phyloP scores from a whole-genome alignment of 2,329 filamentous ascomycete genomes.

The Sclerotiophoma versabilis region DNA sequence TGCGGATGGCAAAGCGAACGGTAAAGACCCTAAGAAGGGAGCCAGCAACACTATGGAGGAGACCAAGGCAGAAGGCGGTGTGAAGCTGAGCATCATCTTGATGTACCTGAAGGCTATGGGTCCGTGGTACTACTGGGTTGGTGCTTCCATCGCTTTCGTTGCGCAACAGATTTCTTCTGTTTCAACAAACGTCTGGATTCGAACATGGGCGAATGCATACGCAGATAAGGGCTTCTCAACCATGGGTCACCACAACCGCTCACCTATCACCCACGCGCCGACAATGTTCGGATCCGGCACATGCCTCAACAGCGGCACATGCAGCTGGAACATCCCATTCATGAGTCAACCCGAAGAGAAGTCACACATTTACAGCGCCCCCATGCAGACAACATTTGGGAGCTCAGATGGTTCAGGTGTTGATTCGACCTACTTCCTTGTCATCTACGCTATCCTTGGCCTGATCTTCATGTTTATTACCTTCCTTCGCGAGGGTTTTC shows the following conservation, averaged over 20 bases:
- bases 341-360: constrained; percentile 28
- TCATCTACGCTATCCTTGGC: constrained; percentile 82
- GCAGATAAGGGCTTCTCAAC: constrained; percentile 54
- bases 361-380: constrained; percentile 46
- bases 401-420: constrained; percentile 61
- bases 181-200: constrained; percentile 92
- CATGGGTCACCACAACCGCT: constrained; percentile 42
- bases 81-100: constrained; percentile 85
- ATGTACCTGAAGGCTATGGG: constrained; percentile 93
- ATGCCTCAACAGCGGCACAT: constrained; percentile 59
- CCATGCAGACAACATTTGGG: constrained; percentile 52
- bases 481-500: constrained; percentile 80
- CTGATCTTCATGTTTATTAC: constrained; percentile 80
- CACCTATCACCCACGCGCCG: constrained; percentile 53
- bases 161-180: constrained; percentile 86
- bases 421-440: constrained; percentile 82
- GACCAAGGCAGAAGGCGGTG: constrained; percentile 81
- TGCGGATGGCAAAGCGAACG: constrained; percentile 56
- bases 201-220: constrained; percentile 94
- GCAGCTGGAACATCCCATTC: constrained; percentile 55
- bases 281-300: constrained; percentile 54
- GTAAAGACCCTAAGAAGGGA: constrained; percentile 51
- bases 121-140: constrained; percentile 93
- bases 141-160: constrained; percentile 76
- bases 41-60: constrained; percentile 65